Evolutionary conservation across 257 asterid genomes (phyloP).

Genomic region (Echium plantagineum): DNA sequence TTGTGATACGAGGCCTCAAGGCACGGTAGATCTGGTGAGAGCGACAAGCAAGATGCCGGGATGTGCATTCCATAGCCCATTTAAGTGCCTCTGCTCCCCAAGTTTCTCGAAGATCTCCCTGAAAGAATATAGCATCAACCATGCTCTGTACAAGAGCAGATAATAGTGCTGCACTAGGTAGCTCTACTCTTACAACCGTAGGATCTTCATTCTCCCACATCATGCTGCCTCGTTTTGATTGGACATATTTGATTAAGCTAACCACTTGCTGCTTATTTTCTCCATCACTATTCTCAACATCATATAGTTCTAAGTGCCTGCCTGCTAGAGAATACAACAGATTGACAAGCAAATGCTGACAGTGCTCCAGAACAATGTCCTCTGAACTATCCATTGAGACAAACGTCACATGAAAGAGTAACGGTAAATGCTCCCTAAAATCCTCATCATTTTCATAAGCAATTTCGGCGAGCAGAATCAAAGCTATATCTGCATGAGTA

Average conservation of each 20-base stretch:
- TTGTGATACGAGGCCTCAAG: constrained; percentile 76
- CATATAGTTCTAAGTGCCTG: constrained; percentile 89
- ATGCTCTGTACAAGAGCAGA: constrained; percentile 98
- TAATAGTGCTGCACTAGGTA: constrained; percentile 92
- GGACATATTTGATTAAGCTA: constrained; percentile 91
- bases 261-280: constrained; percentile 98
- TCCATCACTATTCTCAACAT: constrained; percentile 93
- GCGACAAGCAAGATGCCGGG: constrained; percentile 96
- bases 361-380: constrained; percentile 96
- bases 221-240: constrained; percentile 95
- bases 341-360: constrained; percentile 95
- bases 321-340: constrained; percentile 95
- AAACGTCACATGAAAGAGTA: constrained; percentile 92
- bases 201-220: constrained; percentile 99
- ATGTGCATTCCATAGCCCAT: constrained; percentile 99
- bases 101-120: constrained; percentile 98
- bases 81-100: constrained; percentile 98
- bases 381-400: constrained; percentile 99
- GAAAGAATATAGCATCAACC: constrained; percentile 98
- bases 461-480: constrained; percentile 91
- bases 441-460: constrained; percentile 99
- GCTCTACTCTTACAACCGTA: constrained; percentile 72
- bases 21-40: constrained; percentile 99
- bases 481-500: constrained; percentile 91
- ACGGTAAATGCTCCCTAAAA: constrained; percentile 92